These are phyloP conservation scores for Phytophthora europaea DNA, from an alignment of 352 stramenopile genomes.

Conservation along the genomic window DNA sequence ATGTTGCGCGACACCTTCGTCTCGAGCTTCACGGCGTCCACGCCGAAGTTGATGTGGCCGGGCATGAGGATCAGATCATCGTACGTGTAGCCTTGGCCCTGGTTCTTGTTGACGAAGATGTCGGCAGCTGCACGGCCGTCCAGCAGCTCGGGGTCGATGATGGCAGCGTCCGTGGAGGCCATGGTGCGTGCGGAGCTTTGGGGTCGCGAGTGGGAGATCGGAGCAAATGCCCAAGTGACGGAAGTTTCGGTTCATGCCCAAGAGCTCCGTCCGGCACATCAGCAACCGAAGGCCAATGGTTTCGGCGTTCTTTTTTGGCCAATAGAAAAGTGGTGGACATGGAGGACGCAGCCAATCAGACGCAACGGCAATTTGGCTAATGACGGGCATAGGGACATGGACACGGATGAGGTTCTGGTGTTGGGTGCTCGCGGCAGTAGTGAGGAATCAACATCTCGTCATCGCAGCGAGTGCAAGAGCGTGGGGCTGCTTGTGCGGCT, in stretches of 20 bases:
- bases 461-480: background rate
- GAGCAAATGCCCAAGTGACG: constrained; percentile 54
- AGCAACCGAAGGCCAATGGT: constrained; percentile 54
- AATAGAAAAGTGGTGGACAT: constrained; percentile 32
- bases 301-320: constrained; percentile 46
- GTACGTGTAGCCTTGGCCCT: constrained; percentile 86
- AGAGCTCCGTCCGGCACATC: background rate
- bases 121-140: constrained; percentile 84
- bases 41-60: constrained; percentile 80
- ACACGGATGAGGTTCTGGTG: background rate
- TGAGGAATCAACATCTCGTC: constrained; percentile 16
- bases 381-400: background rate
- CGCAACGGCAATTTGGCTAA: background rate
- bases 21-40: constrained; percentile 93
- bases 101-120: constrained; percentile 91
- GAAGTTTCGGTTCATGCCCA: constrained; percentile 41
- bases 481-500: background rate
- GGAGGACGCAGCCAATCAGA: constrained; percentile 28
- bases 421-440: background rate
- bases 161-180: constrained; percentile 35
- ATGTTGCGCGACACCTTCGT: constrained; percentile 97
- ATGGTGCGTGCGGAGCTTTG: constrained; percentile 4
- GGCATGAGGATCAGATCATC: constrained; percentile 86
- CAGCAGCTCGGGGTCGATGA: constrained; percentile 64
- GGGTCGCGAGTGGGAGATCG: constrained; percentile 4